These are phyloP conservation scores for Mrakia frigida DNA, from an alignment of 768 basidiomycete genomes.

Conservation along the genomic window DNA sequence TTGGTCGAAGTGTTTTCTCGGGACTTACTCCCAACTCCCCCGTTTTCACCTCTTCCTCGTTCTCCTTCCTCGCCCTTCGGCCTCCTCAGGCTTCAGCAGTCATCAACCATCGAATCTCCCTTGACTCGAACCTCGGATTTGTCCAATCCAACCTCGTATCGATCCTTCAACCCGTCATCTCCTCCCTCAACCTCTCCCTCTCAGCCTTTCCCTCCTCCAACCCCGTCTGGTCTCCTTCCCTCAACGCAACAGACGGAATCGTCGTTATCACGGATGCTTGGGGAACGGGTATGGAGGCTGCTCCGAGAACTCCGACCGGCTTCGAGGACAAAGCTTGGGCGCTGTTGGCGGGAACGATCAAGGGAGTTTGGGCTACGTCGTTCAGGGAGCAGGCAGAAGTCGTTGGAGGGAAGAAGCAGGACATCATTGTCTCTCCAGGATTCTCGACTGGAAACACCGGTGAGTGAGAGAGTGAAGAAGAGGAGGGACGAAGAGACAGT, in stretches of 20 bases:
- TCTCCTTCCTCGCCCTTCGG: not conserved
- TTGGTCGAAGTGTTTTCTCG: no score
- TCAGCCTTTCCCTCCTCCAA: constrained; percentile 34
- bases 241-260: not conserved
- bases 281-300: not conserved
- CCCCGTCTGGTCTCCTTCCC: not conserved
- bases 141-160: constrained; percentile 36
- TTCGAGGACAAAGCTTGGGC: not conserved
- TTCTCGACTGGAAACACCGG: not conserved
- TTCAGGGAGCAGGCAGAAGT: not conserved
- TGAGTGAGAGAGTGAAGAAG: not conserved
- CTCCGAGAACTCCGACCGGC: not conserved
- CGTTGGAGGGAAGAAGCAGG: constrained; percentile 25
- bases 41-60: not conserved
- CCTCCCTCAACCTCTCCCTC: constrained; percentile 38
- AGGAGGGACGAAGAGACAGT: not conserved
- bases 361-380: not conserved
- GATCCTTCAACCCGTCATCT: constrained; percentile 34
- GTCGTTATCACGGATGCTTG: not conserved
- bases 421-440: constrained; percentile 17
- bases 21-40: no score
- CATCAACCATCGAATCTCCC: constrained; percentile 42
- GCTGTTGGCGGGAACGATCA: not conserved
- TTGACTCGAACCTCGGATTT: constrained; percentile 38
- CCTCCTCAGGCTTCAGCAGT: constrained; percentile 35